Conservation (phyloP, 2,329 filamentous ascomycete genomes). For the Trichoderma simmonsii region DNA sequence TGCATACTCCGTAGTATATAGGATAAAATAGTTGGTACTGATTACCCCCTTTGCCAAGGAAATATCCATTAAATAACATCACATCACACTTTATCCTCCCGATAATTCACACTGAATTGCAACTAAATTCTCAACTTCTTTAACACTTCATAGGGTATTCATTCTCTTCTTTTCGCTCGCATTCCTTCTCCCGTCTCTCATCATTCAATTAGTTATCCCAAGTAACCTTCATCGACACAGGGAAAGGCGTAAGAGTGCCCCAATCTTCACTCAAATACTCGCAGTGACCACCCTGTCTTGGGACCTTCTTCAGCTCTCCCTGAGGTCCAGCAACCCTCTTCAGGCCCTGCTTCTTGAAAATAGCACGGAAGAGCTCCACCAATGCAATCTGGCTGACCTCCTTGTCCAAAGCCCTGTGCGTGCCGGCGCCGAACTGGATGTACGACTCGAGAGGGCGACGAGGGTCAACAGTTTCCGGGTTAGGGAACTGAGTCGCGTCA, state of each 20-base stretch:
- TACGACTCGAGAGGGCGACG: slow-evolving; percentile 62
- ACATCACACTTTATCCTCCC: too few relatives aligned
- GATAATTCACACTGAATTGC: not conserved
- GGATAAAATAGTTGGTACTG: not conserved
- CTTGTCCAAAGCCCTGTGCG: slow-evolving; percentile 60
- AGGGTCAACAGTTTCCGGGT: slow-evolving; percentile 59
- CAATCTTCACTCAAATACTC: slow-evolving; percentile 67
- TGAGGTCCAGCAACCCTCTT: slow-evolving; percentile 60
- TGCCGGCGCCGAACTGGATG: slow-evolving; percentile 60
- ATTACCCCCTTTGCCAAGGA: not conserved
- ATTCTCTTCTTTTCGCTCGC: not conserved
- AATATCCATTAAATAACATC: not conserved
- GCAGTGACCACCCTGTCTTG: slow-evolving; percentile 51
- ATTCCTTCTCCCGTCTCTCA: not conserved
- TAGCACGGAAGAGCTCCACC: slow-evolving; percentile 63
- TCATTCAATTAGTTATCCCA: slow-evolving; percentile 41
- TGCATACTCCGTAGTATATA: not conserved
- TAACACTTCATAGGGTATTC: not conserved
- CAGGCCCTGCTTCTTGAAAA: slow-evolving; percentile 60
- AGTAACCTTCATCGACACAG: slow-evolving; percentile 51
- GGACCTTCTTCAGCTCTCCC: slow-evolving; percentile 65
- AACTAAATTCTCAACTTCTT: not conserved
- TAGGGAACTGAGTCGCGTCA: slow-evolving; percentile 58
- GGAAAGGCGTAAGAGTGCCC: slow-evolving; percentile 47
- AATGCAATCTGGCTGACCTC: slow-evolving; percentile 60